Evolutionary conservation across 352 stramenopile genomes (phyloP), one percentile per base, ranked within the genome.

Genomic region (Globisporangium heterothallicum): DNA sequence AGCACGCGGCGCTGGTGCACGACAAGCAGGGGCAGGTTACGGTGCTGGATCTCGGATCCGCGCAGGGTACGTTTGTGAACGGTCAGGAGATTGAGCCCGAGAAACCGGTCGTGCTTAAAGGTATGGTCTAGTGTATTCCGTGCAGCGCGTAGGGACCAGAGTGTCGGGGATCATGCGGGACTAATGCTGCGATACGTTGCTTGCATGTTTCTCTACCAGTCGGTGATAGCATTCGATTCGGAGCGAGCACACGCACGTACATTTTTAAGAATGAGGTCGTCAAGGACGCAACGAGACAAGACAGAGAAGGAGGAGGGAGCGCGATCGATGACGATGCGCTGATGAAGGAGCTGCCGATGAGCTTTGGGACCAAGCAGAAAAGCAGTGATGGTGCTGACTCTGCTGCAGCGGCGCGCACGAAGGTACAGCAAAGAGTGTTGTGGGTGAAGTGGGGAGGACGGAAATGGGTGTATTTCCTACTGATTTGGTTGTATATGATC

Each of bases 11-110:
- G 8, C 51, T 96, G 35, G 71, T 85, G 22, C 82, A 95, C 53
- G 63, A 85, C 47, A 68, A 76, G 25, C 47, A 82, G 6, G 73
- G 68, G 3, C 49, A 61, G 1, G 34, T 96, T 0, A 72, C 61
- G 19, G 54, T 93, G 12, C 59, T 92, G 54, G 87, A 95, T 59
- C 66, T 95, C 18, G 71, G 68, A 6, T 94, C 84, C 3, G 78
- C 74, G n/a, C 86, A 96, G 55, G 87, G 85, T 38, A 90, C 85
- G 34, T 92, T 89, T 27, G 53, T 95, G 34, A 91, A 94, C 53
- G 79, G 59, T 38, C 43, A 74, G 34, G 74, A 86, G 53, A 75
- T 95, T 24, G 49, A 72, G 18, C 62, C 68, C 0, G 67, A 88
- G 40, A 57, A 74, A 46, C 74, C 76, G 0, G 49, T 46, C 14